Conservation (phyloP, 2,329 filamentous ascomycete genomes). For the Curvularia sp. region DNA sequence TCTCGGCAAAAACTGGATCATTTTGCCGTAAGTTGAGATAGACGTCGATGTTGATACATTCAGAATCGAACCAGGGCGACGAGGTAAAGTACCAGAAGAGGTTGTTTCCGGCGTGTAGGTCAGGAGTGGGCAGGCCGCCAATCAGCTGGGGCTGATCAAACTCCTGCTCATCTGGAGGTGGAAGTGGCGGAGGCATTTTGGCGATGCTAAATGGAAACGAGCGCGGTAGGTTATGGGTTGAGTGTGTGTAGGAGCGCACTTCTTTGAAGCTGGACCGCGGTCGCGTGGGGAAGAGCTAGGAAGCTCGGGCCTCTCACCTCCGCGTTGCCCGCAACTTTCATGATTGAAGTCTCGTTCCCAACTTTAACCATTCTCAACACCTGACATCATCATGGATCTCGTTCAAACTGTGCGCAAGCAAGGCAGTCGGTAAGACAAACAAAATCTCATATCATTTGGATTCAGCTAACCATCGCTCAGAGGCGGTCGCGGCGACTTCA, state of each 20-base stretch:
- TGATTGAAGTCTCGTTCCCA: background rate
- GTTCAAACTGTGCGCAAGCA: constrained; percentile 93
- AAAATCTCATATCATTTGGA: background rate
- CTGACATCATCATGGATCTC: constrained; percentile 75
- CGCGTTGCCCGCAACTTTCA: constrained; percentile 32
- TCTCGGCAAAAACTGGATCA: constrained; percentile 52
- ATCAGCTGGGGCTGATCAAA: constrained; percentile 36
- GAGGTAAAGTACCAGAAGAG: constrained; percentile 68
- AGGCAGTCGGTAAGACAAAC: constrained; percentile 65
- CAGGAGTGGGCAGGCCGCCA: constrained; percentile 29
- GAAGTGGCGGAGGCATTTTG: constrained; percentile 38
- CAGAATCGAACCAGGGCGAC: constrained; percentile 68
- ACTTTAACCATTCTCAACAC: constrained; percentile 12
- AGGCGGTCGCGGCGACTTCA: constrained; percentile 89
- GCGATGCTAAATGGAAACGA: constrained; percentile 12
- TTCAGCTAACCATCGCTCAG: constrained; percentile 51
- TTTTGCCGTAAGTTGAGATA: constrained; percentile 59
- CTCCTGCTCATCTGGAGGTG: constrained; percentile 45
- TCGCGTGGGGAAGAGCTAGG: constrained; percentile 5
- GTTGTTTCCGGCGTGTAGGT: constrained; percentile 37
- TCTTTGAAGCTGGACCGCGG: constrained; percentile 5
- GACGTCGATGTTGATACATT: constrained; percentile 65
- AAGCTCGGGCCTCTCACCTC: constrained; percentile 31
- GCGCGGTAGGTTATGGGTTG: constrained; percentile 2
- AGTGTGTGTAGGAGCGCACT: background rate